Base-by-base conservation (phyloP, 2,329 filamentous ascomycete species). In the Hypoxylon sp. region DNA sequence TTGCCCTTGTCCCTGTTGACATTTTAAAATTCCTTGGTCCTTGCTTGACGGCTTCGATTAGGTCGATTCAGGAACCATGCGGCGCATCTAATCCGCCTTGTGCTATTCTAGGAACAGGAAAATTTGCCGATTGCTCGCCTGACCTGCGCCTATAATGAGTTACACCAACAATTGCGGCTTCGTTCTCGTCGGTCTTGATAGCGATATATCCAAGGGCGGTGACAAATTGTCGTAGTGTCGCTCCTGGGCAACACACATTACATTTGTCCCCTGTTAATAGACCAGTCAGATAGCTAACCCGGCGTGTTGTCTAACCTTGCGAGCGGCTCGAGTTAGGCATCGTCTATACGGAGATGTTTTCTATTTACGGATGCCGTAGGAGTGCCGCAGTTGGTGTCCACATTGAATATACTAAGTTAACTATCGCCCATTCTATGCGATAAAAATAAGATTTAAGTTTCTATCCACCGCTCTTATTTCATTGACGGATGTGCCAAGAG, bases 51-150 rank as follows among this genome's bases (percentile, higher is more conserved):
- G 46, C 14, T 17, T 17, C 22, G 13, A n/a, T 27, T 11, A 10
- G 46, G 22, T n/a, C 30, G 8, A 31, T 30, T 27, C 46, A 27
- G 27, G 27, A 14, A 55, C 27, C 30, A 20, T 31, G 40, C 30
- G 25, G 6, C 13, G 14, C 40, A 20, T 59, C 31, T 60, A 63
- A 63, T 67, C 20, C 48, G 17, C 46, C 37, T 51, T 30, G 51
- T 64, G 42, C 60, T 67, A 67, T 67, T 64, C 54, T 64, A 27
- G 58, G 60, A 49, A 50, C 49, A 67, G 54, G 64, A 13, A 64
- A 56, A 42, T 50, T 49, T 64, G 61, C 22, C 30, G 61, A 61
- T 61, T 50, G 13, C 6, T 7, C 22, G 33, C 10, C 27, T 50
- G 14, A 11, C 6, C n/a, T 14, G 11, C 10, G 2, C 27, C 7